A percentile compares a stretch with the other conserved stretches of the same genome.
Conservation (phyloP, 2,329 filamentous ascomycete genomes). For the Aspergillus puulaauensis region DNA sequence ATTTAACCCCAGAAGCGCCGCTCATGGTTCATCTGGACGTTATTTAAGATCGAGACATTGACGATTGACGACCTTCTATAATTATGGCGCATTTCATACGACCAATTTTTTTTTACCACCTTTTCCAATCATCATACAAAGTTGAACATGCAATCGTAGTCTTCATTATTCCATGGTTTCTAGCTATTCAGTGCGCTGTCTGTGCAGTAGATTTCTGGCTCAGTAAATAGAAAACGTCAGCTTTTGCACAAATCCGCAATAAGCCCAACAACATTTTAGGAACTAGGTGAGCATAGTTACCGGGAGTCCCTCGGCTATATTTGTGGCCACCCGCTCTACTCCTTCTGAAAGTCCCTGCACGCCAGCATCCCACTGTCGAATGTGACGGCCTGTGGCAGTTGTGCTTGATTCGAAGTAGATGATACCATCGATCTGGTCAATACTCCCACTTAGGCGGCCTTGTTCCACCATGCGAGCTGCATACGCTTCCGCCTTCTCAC, state of each 20-base stretch:
- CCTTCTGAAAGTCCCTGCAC: slow-evolving; percentile 85
- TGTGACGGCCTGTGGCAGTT: slow-evolving; percentile 67
- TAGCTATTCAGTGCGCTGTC: slow-evolving; percentile 31
- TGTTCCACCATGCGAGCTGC: slow-evolving; percentile 96
- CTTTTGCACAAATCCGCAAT: background rate
- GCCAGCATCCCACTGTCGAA: slow-evolving; percentile 85
- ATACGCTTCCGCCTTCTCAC: slow-evolving; percentile 82
- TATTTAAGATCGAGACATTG: too few species aligned
- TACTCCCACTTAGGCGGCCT: slow-evolving; percentile 79
- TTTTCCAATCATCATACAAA: background rate
- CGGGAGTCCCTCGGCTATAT: slow-evolving; percentile 78
- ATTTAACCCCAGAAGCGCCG: background rate
- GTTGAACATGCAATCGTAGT: slow-evolving; percentile 13
- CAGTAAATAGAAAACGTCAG: slow-evolving; percentile 1
- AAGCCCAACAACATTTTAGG: background rate
- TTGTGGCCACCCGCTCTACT: slow-evolving; percentile 80
- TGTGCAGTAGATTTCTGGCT: slow-evolving; percentile 34
- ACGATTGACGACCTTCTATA: too few species aligned
- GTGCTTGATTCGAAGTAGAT: slow-evolving; percentile 80
- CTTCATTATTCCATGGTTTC: background rate
- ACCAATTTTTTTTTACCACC: background rate
- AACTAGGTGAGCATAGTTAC: slow-evolving; percentile 43
- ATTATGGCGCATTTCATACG: background rate
- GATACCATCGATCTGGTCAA: slow-evolving; percentile 87
- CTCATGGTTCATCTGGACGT: too few species aligned